Evolutionary conservation across 495 filamentous ascomycete genomes (phyloP).

Genomic region (Neurospora sp.): DNA sequence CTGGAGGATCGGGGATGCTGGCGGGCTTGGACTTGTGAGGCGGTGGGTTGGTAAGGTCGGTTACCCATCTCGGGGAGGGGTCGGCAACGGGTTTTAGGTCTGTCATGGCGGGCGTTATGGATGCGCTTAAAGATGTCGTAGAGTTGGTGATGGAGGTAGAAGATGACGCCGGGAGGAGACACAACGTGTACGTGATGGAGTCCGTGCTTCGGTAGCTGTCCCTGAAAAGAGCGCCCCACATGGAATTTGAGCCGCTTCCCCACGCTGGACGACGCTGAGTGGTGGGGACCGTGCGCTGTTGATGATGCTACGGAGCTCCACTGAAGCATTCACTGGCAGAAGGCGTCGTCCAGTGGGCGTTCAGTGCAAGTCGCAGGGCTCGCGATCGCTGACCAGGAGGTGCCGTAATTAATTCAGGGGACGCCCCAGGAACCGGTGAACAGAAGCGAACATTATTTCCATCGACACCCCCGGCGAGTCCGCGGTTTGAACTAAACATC

Average conservation of each 20-base stretch:
- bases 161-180: conserved; percentile 11
- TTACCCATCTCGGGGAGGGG: conserved; percentile 53
- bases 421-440: background rate
- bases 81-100: background rate
- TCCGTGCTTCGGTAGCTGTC: conserved; percentile 4
- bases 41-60: conserved; percentile 61
- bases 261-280: background rate
- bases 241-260: background rate
- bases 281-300: background rate
- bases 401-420: background rate
- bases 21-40: conserved; percentile 43
- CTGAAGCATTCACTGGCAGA: background rate
- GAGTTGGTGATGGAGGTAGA: background rate
- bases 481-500: background rate
- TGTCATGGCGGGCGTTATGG: conserved; percentile 33
- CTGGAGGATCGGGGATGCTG: conserved; percentile 76
- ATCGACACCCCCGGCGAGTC: background rate
- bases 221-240: background rate
- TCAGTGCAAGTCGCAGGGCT: background rate
- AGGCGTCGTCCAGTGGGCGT: background rate
- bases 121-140: background rate
- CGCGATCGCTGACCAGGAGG: background rate
- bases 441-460: background rate
- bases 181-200: conserved; percentile 1
- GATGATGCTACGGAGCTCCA: background rate